phyloP scores from a whole-genome alignment of 1,139 yeast genomes.

The Kurtzmaniella quercitrusa region DNA sequence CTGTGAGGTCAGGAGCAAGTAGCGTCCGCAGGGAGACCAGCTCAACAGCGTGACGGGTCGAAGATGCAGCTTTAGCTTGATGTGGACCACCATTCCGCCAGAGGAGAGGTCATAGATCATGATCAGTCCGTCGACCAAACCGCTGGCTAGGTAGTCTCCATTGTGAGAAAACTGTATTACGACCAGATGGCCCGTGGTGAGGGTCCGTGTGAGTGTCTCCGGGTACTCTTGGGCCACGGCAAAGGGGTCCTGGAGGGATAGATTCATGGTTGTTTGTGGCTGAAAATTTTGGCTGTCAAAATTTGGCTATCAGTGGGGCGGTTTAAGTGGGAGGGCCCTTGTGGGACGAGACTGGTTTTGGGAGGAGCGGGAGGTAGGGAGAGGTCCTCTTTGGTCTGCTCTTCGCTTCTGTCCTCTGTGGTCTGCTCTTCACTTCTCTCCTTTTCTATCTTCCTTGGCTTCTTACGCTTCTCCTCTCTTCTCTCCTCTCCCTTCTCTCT shows the following conservation, averaged over 20 bases:
- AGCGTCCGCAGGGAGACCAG: conserved; percentile 78
- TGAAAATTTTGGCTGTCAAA: neutral
- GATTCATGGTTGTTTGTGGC: conserved; percentile 48
- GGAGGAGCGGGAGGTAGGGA: too few species aligned
- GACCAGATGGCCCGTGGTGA: conserved; percentile 66
- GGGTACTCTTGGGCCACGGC: conserved; percentile 92
- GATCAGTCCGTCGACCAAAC: conserved; percentile 74
- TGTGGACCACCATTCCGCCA: conserved; percentile 50
- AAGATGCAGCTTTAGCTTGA: conserved; percentile 57
- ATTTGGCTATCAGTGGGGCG: too few species aligned
- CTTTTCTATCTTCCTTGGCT: too few species aligned
- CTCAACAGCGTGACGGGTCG: conserved; percentile 70
- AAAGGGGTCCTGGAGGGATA: conserved; percentile 87
- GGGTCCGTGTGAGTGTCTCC: conserved; percentile 66
- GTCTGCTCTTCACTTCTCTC: too few species aligned
- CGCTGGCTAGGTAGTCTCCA: conserved; percentile 90
- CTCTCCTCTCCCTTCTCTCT: too few species aligned
- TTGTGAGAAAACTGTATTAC: conserved; percentile 65
- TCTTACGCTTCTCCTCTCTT: too few species aligned
- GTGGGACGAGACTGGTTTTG: too few species aligned
- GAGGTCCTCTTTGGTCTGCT: too few species aligned
- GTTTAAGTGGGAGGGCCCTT: too few species aligned
- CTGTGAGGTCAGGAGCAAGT: conserved; percentile 67
- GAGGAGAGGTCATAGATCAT: conserved; percentile 70
- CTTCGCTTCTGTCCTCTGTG: too few species aligned